Evolutionary conservation across 148 eudicot genomes (phyloP).

Genomic region (Rhododendron ovatum): DNA sequence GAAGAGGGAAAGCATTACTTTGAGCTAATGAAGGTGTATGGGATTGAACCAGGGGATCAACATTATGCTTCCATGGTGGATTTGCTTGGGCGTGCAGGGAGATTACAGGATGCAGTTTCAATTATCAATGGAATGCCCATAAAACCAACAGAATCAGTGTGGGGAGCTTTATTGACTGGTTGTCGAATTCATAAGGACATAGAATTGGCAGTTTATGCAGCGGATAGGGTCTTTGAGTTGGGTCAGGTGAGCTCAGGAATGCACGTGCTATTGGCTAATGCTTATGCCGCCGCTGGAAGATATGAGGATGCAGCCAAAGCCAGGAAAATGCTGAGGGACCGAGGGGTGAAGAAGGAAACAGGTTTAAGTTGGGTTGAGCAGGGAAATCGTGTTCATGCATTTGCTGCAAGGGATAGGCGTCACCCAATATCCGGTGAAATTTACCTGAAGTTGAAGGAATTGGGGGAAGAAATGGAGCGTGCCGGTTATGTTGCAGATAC

Average conservation of each 20-base stretch:
- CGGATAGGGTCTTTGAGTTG: slow-evolving; percentile 67
- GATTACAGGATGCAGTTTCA: slow-evolving; percentile 55
- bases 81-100: slow-evolving; percentile 81
- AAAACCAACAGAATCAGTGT: slow-evolving; percentile 74
- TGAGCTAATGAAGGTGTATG: slow-evolving; percentile 50
- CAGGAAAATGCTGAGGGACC: slow-evolving; percentile 69
- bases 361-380: slow-evolving; percentile 96
- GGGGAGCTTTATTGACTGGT: slow-evolving; percentile 86
- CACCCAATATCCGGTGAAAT: slow-evolving; percentile 50
- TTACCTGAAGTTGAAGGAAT: slow-evolving; percentile 62
- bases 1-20: slow-evolving; percentile 66
- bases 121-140: slow-evolving; percentile 68
- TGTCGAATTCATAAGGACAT: slow-evolving; percentile 60
- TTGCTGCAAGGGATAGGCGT: slow-evolving; percentile 64
- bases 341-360: slow-evolving; percentile 78
- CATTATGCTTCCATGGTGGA: slow-evolving; percentile 82
- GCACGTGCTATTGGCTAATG: slow-evolving; percentile 61
- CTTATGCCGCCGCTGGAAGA: slow-evolving; percentile 79
- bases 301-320: slow-evolving; percentile 77
- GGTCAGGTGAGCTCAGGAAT: slow-evolving; percentile 72
- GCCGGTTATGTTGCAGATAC: slow-evolving; percentile 88
- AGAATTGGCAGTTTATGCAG: slow-evolving; percentile 79
- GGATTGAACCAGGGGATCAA: slow-evolving; percentile 67
- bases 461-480: slow-evolving; percentile 56
- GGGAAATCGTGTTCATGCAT: slow-evolving; percentile 62